Evolutionary conservation across 2,329 filamentous ascomycete species (phyloP).

Genomic region (Beauveria varroae): DNA sequence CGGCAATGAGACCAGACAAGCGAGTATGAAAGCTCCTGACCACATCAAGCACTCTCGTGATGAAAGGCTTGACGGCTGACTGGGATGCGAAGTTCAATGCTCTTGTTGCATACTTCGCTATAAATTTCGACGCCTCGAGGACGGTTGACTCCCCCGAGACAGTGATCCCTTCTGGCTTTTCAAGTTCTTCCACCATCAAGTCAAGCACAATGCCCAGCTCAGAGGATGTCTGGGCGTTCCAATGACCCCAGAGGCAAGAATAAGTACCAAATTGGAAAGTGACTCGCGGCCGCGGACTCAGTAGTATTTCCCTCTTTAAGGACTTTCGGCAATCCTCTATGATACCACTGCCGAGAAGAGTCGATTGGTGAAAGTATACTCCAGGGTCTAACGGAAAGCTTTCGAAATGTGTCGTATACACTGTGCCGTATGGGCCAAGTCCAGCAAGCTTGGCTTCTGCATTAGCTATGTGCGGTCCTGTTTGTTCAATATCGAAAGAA

Average conservation of each 20-base stretch:
- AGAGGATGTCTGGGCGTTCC: conserved; percentile 52
- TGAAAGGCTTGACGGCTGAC: conserved; percentile 32
- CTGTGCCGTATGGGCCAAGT: conserved; percentile 52
- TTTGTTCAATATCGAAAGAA: conserved; percentile 2
- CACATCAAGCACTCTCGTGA: conserved; percentile 35
- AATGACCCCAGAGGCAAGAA: conserved; percentile 45
- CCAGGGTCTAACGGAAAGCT: conserved; percentile 49
- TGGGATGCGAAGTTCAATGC: conserved; percentile 32
- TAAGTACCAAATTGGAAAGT: conserved; percentile 42
- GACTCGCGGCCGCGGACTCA: conserved; percentile 24
- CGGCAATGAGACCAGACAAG: conserved; percentile 11
- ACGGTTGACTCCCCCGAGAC: conserved; percentile 15
- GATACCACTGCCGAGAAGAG: conserved; percentile 48
- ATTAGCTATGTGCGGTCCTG: conserved; percentile 13
- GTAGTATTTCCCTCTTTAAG: conserved; percentile 22
- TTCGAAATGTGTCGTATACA: conserved; percentile 56
- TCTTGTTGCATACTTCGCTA: conserved; percentile 40
- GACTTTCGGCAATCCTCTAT: conserved; percentile 32
- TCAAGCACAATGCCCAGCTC: conserved; percentile 56
- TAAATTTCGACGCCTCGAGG: conserved; percentile 33
- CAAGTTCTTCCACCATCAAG: conserved; percentile 43
- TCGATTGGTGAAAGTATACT: conserved; percentile 53
- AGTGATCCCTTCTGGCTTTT: conserved; percentile 11
- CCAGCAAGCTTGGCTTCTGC: conserved; percentile 34
- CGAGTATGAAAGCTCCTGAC: conserved; percentile 33